Base-by-base conservation (phyloP, 2,329 filamentous ascomycete genomes). In the Colletotrichum paranaense region DNA sequence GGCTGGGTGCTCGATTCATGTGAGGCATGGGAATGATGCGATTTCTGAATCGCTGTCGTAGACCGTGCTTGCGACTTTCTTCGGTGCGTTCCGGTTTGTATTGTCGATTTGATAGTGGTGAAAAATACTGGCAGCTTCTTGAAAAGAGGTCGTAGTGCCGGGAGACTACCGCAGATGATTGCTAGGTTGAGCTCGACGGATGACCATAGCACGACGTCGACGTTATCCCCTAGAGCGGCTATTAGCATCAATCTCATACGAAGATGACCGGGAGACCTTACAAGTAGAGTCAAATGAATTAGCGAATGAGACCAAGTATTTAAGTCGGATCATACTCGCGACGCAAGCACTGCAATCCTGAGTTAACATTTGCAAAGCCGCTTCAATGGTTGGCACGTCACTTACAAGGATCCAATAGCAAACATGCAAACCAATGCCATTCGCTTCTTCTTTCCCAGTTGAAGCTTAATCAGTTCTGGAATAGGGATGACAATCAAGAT, bases 141-240 rank as follows among this genome's bases (percentile, higher is more conserved):
- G 59, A 73, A 35, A 5, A 86, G 82, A 7, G 82, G 86, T 0
- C 83, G 85, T 1, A 80, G 82, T 8, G 84, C 81, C 4, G 80
- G 80, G 1, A 85, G 82, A 59, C 84, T 86, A 58, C 83, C 85
- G 5, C 80, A 85, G n/a, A 81, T 80, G 26, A 87, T 85, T 3
- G 84, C 85, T 1, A 79, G 74, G 58, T 78, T 78, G 26, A 76
- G 75, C 70, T 82, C 81, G 38, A 81, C 79, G 12, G 77, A 72
- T 14, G 79, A 80, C 81, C 81, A 82, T 32, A 79, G 76, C 6
- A 80, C 75, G 2, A 81, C 70, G 49, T 81, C 78, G 46, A 79
- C 77, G 53, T 79, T 77, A 49, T 78, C 73, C 75, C 76, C 79
- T 80, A 19, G 55, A 19, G 26, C 26, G 8, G 24, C 24, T 30